A percentile compares a stretch with the other conserved stretches of the same genome.
These are phyloP conservation scores for Fusarium cicatricum DNA, from an alignment of 2,329 filamentous ascomycete genomes.

Conservation along the genomic window DNA sequence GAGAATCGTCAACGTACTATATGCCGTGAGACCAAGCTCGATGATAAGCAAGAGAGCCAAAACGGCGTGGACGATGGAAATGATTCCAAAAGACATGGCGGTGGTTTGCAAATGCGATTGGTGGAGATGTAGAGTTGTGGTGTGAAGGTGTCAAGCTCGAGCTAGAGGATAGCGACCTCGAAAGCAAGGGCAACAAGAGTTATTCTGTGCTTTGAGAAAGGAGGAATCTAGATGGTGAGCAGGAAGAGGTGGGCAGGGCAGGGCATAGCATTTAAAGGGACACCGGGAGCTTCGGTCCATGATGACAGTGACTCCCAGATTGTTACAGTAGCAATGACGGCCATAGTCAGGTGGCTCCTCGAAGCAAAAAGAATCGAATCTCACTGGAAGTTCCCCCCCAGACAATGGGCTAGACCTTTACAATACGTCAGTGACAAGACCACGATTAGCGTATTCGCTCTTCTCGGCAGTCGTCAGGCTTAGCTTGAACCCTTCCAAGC, in stretches of 20 bases:
- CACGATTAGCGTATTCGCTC: constrained; percentile 11
- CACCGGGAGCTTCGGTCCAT: constrained; percentile 10
- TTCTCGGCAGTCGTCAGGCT: constrained; percentile 25
- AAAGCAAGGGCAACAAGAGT: not conserved
- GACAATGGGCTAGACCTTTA: not conserved
- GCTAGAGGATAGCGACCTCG: not conserved
- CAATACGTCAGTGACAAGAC: constrained; percentile 29
- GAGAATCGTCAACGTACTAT: constrained; percentile 60
- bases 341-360: constrained; percentile 22
- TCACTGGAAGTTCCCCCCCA: not conserved
- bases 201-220: not conserved
- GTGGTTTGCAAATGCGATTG: not conserved
- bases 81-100: constrained; percentile 62
- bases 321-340: constrained; percentile 13
- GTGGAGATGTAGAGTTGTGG: not conserved
- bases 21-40: constrained; percentile 77
- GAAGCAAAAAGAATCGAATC: constrained; percentile 15
- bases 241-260: constrained; percentile 16
- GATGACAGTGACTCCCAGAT: constrained; percentile 25
- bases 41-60: constrained; percentile 76
- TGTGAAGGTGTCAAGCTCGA: not conserved
- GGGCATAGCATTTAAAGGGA: constrained; percentile 27
- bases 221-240: constrained; percentile 1
- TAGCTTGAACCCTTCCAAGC: constrained; percentile 32
- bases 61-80: constrained; percentile 70